Conservation (phyloP, 2,329 filamentous ascomycete species). For the Aspergillus sp. region DNA sequence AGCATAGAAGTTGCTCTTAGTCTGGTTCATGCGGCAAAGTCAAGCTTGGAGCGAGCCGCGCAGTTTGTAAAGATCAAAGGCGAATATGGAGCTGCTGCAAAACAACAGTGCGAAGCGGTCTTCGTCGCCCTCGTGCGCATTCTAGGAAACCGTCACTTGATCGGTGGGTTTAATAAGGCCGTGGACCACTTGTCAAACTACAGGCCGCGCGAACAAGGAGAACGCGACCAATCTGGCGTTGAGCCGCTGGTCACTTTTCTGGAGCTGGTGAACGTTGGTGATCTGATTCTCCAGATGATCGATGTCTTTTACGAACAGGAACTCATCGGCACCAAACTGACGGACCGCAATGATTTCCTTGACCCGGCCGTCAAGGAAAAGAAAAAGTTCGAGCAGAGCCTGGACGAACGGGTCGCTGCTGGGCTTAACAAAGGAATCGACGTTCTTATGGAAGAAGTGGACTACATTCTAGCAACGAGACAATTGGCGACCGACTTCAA, state of each 20-base stretch:
- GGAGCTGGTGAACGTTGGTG: slow-evolving; percentile 95
- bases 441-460: slow-evolving; percentile 96
- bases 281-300: slow-evolving; percentile 97
- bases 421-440: slow-evolving; percentile 97
- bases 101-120: slow-evolving; percentile 84
- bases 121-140: slow-evolving; percentile 84
- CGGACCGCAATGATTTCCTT: slow-evolving; percentile 91
- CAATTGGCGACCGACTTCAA: slow-evolving; percentile 91
- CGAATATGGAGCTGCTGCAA: slow-evolving; percentile 77
- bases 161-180: slow-evolving; percentile 89
- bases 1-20: slow-evolving; percentile 93
- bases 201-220: slow-evolving; percentile 73
- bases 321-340: slow-evolving; percentile 76
- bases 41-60: slow-evolving; percentile 80
- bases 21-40: slow-evolving; percentile 84
- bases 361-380: slow-evolving; percentile 90
- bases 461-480: slow-evolving; percentile 87
- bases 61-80: slow-evolving; percentile 80
- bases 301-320: slow-evolving; percentile 99
- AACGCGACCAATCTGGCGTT: slow-evolving; percentile 70
- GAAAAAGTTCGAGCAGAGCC: slow-evolving; percentile 98
- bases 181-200: slow-evolving; percentile 89
- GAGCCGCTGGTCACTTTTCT: slow-evolving; percentile 93
- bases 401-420: slow-evolving; percentile 93
- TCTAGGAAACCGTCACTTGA: slow-evolving; percentile 82